Conservation (phyloP, 1,284 basidiomycete species). For the Phellopilus nigrolimitatus region DNA sequence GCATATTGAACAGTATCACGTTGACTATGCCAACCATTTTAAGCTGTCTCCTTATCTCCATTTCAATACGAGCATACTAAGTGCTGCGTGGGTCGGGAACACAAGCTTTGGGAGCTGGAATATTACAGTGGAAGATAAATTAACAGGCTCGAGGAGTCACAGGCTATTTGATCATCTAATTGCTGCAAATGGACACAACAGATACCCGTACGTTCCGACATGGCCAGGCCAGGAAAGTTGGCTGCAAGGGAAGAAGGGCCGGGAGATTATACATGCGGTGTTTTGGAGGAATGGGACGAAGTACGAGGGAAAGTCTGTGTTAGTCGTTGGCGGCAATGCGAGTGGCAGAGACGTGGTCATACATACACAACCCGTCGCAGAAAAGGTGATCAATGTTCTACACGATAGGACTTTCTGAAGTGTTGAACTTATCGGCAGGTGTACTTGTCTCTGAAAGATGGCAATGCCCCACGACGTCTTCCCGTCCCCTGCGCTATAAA, state of each 20-base stretch:
- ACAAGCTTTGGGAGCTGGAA: conserved; percentile 41
- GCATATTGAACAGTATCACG: conserved; percentile 43
- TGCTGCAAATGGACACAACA: conserved; percentile 50
- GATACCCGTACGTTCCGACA: conserved; percentile 41
- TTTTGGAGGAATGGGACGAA: conserved; percentile 46
- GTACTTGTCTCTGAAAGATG: conserved; percentile 37
- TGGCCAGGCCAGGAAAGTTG: conserved; percentile 47
- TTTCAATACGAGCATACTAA: conserved; percentile 42
- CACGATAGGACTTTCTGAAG: background rate
- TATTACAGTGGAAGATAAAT: conserved; percentile 28
- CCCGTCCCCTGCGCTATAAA: conserved; percentile 32
- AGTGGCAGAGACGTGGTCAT: conserved; percentile 46
- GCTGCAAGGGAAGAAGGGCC: conserved; percentile 32
- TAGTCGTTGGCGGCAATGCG: conserved; percentile 48
- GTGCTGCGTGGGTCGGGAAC: conserved; percentile 42
- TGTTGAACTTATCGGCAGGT: conserved; percentile 29
- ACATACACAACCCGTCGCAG: conserved; percentile 37
- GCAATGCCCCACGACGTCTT: conserved; percentile 7
- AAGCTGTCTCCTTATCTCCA: conserved; percentile 38
- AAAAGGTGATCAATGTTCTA: conserved; percentile 34
- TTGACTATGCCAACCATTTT: conserved; percentile 35
- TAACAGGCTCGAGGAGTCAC: conserved; percentile 15
- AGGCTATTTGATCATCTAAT: conserved; percentile 46
- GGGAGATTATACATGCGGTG: conserved; percentile 47
- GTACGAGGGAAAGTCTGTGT: conserved; percentile 39